Conservation (phyloP, 164 flowering plant species). For the Chloranthus sessilifolius region DNA sequence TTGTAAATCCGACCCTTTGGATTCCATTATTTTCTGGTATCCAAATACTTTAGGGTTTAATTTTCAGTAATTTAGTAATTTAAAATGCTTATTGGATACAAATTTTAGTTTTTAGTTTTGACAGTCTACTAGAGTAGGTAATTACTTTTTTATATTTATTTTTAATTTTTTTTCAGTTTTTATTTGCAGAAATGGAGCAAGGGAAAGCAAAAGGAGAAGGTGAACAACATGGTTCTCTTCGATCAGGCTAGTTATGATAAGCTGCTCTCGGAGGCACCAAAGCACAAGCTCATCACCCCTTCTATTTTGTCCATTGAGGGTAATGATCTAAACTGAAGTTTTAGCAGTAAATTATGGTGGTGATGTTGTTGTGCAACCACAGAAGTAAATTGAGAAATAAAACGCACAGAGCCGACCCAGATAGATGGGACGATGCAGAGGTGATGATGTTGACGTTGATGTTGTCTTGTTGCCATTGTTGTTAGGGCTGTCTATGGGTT, state of each 20-base stretch:
- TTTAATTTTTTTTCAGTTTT: neutral
- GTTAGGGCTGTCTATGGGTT: too few relatives aligned
- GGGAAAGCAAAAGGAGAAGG: slow-evolving; percentile 12
- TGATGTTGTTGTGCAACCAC: too few relatives aligned
- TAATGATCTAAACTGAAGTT: too few relatives aligned
- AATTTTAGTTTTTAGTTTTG: neutral
- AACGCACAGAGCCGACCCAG: too few relatives aligned
- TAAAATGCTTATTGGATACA: neutral
- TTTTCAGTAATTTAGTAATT: neutral
- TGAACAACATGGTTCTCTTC: slow-evolving; percentile 34
- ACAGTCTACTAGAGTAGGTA: neutral
- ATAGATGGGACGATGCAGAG: too few relatives aligned
- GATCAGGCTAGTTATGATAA: slow-evolving; percentile 45
- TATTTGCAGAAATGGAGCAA: slow-evolving; percentile 8
- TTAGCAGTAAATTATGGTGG: too few relatives aligned
- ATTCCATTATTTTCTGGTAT: too few relatives aligned
- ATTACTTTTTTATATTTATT: neutral
- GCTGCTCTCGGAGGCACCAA: slow-evolving; percentile 38
- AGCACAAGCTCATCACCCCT: slow-evolving; percentile 45
- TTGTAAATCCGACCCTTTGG: too few relatives aligned
- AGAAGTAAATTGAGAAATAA: too few relatives aligned
- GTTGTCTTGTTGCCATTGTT: too few relatives aligned
- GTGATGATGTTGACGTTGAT: too few relatives aligned
- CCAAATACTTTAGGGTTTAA: too few relatives aligned
- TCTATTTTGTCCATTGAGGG: slow-evolving; percentile 42